phyloP scores from a whole-genome alignment of 1,284 basidiomycete species.

The Cryptococcus wingfieldii region DNA sequence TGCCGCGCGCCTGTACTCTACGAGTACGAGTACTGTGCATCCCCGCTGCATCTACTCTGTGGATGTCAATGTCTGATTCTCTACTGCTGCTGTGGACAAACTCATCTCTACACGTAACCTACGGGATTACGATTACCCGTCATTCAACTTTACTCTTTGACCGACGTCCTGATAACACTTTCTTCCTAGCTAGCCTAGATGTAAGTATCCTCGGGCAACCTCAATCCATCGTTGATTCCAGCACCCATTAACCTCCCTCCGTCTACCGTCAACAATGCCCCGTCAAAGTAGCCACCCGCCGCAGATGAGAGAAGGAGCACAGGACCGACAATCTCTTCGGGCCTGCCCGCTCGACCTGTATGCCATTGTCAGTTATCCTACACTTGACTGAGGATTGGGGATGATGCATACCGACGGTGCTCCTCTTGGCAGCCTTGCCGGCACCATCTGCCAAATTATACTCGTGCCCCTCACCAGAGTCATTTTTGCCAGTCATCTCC shows the following conservation, averaged over 20 bases:
- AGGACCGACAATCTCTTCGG: conserved; percentile 46
- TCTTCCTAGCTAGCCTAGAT: conserved; percentile 1
- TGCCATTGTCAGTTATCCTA: neutral
- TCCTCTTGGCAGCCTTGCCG: conserved; percentile 26
- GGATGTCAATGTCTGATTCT: too few species aligned
- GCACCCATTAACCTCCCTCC: conserved; percentile 43
- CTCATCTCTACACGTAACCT: too few species aligned
- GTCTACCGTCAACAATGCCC: conserved; percentile 41
- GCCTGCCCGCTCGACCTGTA: conserved; percentile 38
- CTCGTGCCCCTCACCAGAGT: conserved; percentile 11
- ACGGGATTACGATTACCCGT: too few species aligned
- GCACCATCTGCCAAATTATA: conserved; percentile 22
- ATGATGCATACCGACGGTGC: conserved; percentile 29
- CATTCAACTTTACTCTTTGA: too few species aligned
- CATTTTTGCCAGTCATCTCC: conserved; percentile 35
- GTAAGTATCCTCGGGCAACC: conserved; percentile 28
- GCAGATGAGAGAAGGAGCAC: conserved; percentile 36
- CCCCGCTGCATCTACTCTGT: too few species aligned
- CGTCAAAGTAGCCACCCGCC: conserved; percentile 44
- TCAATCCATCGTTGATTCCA: conserved; percentile 33
- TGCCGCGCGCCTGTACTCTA: too few species aligned
- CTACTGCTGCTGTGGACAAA: too few species aligned
- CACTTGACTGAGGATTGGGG: neutral
- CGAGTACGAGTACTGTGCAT: too few species aligned
- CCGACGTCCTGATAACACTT: neutral